phyloP scores from a whole-genome alignment of 176 grass and related monocot species.

The Carex cristatella region DNA sequence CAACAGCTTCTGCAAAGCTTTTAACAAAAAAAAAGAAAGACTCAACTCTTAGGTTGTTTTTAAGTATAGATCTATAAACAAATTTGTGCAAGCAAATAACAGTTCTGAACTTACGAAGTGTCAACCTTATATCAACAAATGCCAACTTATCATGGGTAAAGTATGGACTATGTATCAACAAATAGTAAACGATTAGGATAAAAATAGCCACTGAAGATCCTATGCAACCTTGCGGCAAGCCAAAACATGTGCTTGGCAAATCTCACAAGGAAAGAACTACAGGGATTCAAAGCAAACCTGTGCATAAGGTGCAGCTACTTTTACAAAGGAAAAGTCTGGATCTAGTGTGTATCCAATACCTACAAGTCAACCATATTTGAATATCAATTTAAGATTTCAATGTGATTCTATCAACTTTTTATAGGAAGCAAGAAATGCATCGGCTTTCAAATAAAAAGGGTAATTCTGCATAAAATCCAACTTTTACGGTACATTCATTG shows the following conservation, averaged over 20 bases:
- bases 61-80: background rate
- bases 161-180: background rate
- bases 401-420: background rate
- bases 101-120: background rate
- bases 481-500: background rate
- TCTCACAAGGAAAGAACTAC: background rate
- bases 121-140: background rate
- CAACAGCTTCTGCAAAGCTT: background rate
- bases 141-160: background rate
- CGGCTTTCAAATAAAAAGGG: background rate
- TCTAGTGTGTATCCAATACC: conserved; percentile 89
- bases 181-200: background rate
- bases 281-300: conserved; percentile 43
- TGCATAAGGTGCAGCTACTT: conserved; percentile 83
- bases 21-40: background rate
- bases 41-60: background rate
- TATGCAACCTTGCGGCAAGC: background rate
- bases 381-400: conserved; percentile 10
- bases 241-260: background rate
- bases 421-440: background rate
- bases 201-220: background rate
- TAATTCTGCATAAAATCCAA: background rate
- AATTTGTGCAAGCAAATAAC: background rate
- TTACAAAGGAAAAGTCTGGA: conserved; percentile 93
- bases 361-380: conserved; percentile 29